Percentiles rank a stretch among this genome's conserved stretches.
These are phyloP conservation scores for Synchytrium microbalum DNA, from an alignment of 371 early-diverging fungal species.

Conservation along the genomic window DNA sequence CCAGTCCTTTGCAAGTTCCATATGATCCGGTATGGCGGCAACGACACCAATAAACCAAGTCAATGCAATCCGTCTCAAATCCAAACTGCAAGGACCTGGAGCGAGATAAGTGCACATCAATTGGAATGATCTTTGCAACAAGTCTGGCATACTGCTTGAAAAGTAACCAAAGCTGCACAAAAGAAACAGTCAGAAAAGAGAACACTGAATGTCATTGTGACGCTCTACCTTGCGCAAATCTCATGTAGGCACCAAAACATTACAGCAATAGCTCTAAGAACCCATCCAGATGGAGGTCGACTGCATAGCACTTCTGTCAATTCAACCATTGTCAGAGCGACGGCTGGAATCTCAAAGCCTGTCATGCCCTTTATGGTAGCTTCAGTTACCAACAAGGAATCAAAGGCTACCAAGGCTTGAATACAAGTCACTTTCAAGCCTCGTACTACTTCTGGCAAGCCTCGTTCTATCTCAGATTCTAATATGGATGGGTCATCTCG, in stretches of 20 bases:
- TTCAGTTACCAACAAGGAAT: neutral
- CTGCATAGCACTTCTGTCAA: neutral
- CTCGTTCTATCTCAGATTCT: too few relatives aligned
- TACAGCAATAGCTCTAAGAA: neutral
- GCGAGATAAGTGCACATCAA: neutral
- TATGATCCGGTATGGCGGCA: neutral
- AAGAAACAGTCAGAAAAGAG: too few relatives aligned
- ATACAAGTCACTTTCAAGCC: neutral
- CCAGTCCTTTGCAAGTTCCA: neutral
- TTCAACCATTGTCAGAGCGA: neutral
- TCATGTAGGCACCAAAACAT: neutral
- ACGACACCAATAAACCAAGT: neutral
- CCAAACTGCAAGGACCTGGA: neutral
- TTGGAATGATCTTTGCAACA: neutral
- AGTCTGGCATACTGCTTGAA: neutral
- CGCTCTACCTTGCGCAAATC: neutral
- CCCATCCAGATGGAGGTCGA: neutral
- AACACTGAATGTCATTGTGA: too few relatives aligned
- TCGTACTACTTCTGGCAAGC: neutral
- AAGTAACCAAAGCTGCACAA: neutral
- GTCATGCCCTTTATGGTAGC: neutral
- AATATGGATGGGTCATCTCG: too few relatives aligned
- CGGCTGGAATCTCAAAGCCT: neutral
- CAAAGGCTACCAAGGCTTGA: neutral
- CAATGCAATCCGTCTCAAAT: neutral